These are phyloP conservation scores for Penicillium taxi DNA, from an alignment of 495 filamentous ascomycete species.

Conservation along the genomic window DNA sequence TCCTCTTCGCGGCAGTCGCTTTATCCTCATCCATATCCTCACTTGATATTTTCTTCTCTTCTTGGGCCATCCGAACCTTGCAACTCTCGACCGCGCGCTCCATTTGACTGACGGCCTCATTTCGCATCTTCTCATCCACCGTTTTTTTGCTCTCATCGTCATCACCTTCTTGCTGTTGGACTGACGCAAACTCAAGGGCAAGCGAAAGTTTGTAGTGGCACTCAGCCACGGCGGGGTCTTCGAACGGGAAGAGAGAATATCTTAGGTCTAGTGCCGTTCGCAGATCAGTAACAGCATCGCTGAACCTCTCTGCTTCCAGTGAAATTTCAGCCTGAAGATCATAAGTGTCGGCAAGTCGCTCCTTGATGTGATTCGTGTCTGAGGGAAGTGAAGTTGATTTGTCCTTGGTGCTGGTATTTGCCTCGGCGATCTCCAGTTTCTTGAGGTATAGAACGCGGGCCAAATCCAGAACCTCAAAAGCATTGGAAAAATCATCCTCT, in stretches of 20 bases:
- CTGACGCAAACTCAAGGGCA: conserved; percentile 84
- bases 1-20: conserved; percentile 47
- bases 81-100: conserved; percentile 77
- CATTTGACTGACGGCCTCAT: conserved; percentile 69
- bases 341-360: conserved; percentile 82
- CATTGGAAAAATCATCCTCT: conserved; percentile 83
- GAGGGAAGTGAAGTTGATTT: conserved; percentile 46
- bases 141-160: conserved; percentile 20
- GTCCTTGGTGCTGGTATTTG: conserved; percentile 31
- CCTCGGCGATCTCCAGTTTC: conserved; percentile 48
- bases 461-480: conserved; percentile 87
- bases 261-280: conserved; percentile 68
- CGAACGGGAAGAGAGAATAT: conserved; percentile 62
- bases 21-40: conserved; percentile 44
- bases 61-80: conserved; percentile 62
- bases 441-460: conserved; percentile 71
- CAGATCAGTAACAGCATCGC: conserved; percentile 71
- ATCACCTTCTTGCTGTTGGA: conserved; percentile 46
- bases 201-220: conserved; percentile 94
- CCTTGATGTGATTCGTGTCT: conserved; percentile 57
- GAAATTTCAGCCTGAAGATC: conserved; percentile 91
- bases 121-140: conserved; percentile 60
- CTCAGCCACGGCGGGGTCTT: conserved; percentile 80
- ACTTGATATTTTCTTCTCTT: conserved; percentile 55
- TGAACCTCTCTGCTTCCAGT: conserved; percentile 85